phyloP scores from a whole-genome alignment of 2,329 filamentous ascomycete species.

The Fusarium annulatum region DNA sequence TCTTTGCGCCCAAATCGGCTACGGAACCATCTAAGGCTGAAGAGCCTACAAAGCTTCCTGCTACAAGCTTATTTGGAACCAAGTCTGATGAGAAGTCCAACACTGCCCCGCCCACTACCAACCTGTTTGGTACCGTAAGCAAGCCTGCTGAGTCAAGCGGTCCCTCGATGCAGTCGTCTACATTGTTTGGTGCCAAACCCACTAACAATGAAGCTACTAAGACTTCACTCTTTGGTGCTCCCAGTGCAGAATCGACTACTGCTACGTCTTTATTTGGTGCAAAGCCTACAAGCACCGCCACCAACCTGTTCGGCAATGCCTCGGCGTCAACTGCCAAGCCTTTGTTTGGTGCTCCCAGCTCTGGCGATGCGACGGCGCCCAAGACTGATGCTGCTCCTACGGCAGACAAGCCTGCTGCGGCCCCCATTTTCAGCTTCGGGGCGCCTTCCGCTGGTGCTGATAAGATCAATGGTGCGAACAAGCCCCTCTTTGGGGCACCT shows the following conservation, averaged over 20 bases:
- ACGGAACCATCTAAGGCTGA: slow-evolving; percentile 44
- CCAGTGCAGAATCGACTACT: slow-evolving; percentile 29
- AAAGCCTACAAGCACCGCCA: slow-evolving; percentile 40
- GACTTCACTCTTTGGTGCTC: slow-evolving; percentile 49
- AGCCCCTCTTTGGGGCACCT: slow-evolving; percentile 54
- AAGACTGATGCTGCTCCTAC: slow-evolving; percentile 40
- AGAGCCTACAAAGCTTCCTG: slow-evolving; percentile 43
- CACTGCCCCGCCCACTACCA: slow-evolving; percentile 40
- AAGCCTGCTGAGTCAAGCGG: slow-evolving; percentile 48
- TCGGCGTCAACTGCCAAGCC: slow-evolving; percentile 40
- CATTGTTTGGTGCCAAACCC: slow-evolving; percentile 51
- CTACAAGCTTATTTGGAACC: slow-evolving; percentile 52
- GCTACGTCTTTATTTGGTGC: slow-evolving; percentile 41
- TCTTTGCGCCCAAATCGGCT: slow-evolving; percentile 51
- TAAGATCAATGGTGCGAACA: slow-evolving; percentile 48
- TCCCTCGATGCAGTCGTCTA: slow-evolving; percentile 46
- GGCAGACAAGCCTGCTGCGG: slow-evolving; percentile 38
- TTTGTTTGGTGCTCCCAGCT: slow-evolving; percentile 46
- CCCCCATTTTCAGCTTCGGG: slow-evolving; percentile 52
- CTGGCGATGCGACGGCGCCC: slow-evolving; percentile 27
- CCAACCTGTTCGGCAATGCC: slow-evolving; percentile 48
- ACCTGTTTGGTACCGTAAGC: slow-evolving; percentile 53
- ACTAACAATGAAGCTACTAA: slow-evolving; percentile 35
- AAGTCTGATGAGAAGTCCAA: slow-evolving; percentile 48
- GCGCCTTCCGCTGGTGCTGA: slow-evolving; percentile 36